Evolutionary conservation across 1,284 basidiomycete species (phyloP), one percentile per base, ranked within the genome.

Genomic region (Fistulina hepatica): DNA sequence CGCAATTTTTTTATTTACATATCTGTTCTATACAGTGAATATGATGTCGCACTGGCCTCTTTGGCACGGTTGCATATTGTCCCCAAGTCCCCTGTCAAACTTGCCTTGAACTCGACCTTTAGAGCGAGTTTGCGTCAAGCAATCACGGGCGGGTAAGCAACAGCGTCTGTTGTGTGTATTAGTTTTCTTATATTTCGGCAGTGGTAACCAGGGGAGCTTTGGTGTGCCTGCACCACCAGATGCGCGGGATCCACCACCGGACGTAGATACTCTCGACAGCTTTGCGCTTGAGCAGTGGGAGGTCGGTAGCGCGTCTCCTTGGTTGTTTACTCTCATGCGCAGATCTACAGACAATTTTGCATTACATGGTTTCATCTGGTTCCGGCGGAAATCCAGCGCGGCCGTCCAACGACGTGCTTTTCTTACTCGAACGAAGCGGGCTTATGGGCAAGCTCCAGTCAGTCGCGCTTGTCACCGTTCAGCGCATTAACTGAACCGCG

Each of bases 301-400:
- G 73, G 89, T 85, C 56, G 33, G 22, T 30, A 8, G 26, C 34
- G 15, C 32, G 21, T 38, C 36, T 16, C n/a, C 23, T 34, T 19
- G 15, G 22, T 13, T 32, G 25, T 17, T 39, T 6, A 21, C 21
- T 17, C 16, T 21, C 30, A 33, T 9, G 37, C 22, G 7, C 19
- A 30, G 30, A 36, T 39, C 17, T 32, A n/a, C 48, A 90, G 89
- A 90, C 88, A 1, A 95, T 98, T 49, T 69, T 97, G 36, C 93
- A 97, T 60, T 98, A 89, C 57, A 97, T 99, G 93, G 95, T 99
- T 2, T 93, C 92, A 2, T 93, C 90, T 20, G 84, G 84, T 6
- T 84, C 76, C 38, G 73, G 73, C 27, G 73, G 77, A 53, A 60
- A 67, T 47, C 72, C 70, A 40, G 61, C 75, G n/a, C 73, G 71